Conservation (phyloP, 2,329 filamentous ascomycete species). For the Malbranchea zuffiana region DNA sequence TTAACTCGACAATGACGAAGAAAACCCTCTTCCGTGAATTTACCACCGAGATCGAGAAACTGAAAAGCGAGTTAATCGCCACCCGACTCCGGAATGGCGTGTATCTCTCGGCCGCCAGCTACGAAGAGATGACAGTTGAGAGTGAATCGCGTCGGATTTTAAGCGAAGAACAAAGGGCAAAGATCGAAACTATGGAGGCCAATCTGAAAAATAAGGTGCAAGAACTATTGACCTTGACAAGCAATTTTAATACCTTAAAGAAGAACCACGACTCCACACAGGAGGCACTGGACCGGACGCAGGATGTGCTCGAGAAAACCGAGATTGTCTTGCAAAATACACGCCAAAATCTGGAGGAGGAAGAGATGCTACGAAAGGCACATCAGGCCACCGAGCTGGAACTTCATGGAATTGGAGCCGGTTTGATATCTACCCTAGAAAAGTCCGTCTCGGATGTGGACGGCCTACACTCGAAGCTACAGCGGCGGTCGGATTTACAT, state of each 20-base stretch:
- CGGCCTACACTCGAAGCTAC: slow-evolving; percentile 74
- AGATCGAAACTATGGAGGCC: slow-evolving; percentile 81
- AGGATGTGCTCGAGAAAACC: slow-evolving; percentile 72
- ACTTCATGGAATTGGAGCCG: slow-evolving; percentile 60
- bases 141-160: slow-evolving; percentile 87
- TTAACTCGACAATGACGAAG: slow-evolving; percentile 86
- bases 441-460: slow-evolving; percentile 70
- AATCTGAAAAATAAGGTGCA: slow-evolving; percentile 90
- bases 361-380: slow-evolving; percentile 67
- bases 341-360: slow-evolving; percentile 63
- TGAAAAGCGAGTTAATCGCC: slow-evolving; percentile 87
- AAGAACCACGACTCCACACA: slow-evolving; percentile 77
- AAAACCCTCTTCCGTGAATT: slow-evolving; percentile 86
- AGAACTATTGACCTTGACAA: slow-evolving; percentile 76
- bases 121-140: slow-evolving; percentile 81
- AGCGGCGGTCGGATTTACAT: slow-evolving; percentile 74
- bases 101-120: slow-evolving; percentile 78
- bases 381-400: slow-evolving; percentile 75
- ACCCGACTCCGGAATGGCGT: slow-evolving; percentile 91
- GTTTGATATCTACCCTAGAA: slow-evolving; percentile 66
- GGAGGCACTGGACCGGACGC: slow-evolving; percentile 62
- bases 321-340: slow-evolving; percentile 74
- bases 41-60: slow-evolving; percentile 80
- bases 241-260: slow-evolving; percentile 76
- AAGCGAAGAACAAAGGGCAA: slow-evolving; percentile 81